phyloP scores from a whole-genome alignment of 2,329 filamentous ascomycete genomes.

The Neospermospora avenae region DNA sequence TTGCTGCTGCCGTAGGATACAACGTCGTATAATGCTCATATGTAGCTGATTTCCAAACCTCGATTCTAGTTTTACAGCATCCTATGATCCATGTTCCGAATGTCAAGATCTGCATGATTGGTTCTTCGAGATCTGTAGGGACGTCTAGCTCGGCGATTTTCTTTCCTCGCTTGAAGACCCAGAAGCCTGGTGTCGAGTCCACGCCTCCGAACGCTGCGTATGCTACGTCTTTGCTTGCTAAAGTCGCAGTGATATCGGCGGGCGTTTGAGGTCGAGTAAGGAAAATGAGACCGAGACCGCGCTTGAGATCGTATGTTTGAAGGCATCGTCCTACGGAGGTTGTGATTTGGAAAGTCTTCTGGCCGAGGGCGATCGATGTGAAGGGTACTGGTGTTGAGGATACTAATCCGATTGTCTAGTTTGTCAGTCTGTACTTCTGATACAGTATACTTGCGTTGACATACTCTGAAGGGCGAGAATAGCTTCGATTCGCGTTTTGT shows the following conservation, averaged over 20 bases:
- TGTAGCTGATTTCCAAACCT: slow-evolving; percentile 83
- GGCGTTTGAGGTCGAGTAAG: slow-evolving; percentile 89
- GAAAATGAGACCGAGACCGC: slow-evolving; percentile 88
- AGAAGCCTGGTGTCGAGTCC: slow-evolving; percentile 62
- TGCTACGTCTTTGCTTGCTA: slow-evolving; percentile 81
- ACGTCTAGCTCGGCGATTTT: slow-evolving; percentile 72
- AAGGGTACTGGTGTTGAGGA: slow-evolving; percentile 90
- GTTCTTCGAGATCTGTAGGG: slow-evolving; percentile 62
- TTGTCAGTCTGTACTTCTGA: slow-evolving; percentile 18
- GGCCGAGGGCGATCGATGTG: slow-evolving; percentile 81
- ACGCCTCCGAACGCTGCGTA: slow-evolving; percentile 84
- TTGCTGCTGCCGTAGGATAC: slow-evolving; percentile 50
- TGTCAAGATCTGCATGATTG: slow-evolving; percentile 72
- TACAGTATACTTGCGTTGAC: slow-evolving; percentile 31
- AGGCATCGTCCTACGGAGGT: slow-evolving; percentile 87
- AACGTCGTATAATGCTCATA: slow-evolving; percentile 90
- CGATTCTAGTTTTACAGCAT: slow-evolving; percentile 69
- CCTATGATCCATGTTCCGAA: slow-evolving; percentile 92
- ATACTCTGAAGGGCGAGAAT: slow-evolving; percentile 89
- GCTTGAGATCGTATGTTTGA: slow-evolving; percentile 92
- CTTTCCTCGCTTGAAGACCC: slow-evolving; percentile 90
- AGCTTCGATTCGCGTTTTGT: slow-evolving; percentile 65
- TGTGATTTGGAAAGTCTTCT: slow-evolving; percentile 95
- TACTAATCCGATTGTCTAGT: slow-evolving; percentile 84
- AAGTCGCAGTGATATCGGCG: slow-evolving; percentile 77